Base-by-base conservation (phyloP, 129 eudicot genomes). In the Erigeron canadensis region DNA sequence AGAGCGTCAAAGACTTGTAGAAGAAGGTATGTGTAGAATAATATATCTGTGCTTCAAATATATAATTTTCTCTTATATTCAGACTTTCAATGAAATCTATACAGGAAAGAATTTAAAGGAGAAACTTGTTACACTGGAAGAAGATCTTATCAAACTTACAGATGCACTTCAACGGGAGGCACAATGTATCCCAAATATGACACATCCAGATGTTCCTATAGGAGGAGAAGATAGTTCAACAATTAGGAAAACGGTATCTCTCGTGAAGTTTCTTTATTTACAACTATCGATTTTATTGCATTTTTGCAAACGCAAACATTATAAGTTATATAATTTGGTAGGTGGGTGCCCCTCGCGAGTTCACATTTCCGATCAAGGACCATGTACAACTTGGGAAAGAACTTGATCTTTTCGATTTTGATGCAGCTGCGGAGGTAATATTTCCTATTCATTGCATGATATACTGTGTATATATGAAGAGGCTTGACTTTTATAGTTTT, bases 401-500 rank as follows among this genome's bases (percentile, higher is more conserved):
- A 23, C 80, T 93, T 41, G 95, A 93, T 69, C 81, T 93, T 57
- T 83, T 93, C 69, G 98, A 93, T 79, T 93, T 93, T 40, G 96
- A 93, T 85, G 87, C 96, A 63, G 98, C 98, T 75, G 86, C 95
- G 13, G 95, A 93, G 96, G 98, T 93, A 86, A 64, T 77, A 42
- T 71, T 79, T 74, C 74, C 42, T 21, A 23, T 46, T 53, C 37
- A 41, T 66, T 57, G 73, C 74, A 70, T 65, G 76, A 21, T 68
- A n/a, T 17, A 22, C 15, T 64, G n/a, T 53, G 8, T 45, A 10
- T 1, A 23, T 47, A 2, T 18, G 55, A 37, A 17, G 5, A 38
- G 51, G 50, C 21, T 62, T 38, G 10, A 11, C 34, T 28, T 28
- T 28, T 28, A 28, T 28, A 28, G 7, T 73, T 28, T 15, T 54